Percentiles rank a stretch among this genome's conserved stretches.
Evolutionary conservation across 495 filamentous ascomycete species (phyloP).

Genomic region (Penicillium pancosmium): DNA sequence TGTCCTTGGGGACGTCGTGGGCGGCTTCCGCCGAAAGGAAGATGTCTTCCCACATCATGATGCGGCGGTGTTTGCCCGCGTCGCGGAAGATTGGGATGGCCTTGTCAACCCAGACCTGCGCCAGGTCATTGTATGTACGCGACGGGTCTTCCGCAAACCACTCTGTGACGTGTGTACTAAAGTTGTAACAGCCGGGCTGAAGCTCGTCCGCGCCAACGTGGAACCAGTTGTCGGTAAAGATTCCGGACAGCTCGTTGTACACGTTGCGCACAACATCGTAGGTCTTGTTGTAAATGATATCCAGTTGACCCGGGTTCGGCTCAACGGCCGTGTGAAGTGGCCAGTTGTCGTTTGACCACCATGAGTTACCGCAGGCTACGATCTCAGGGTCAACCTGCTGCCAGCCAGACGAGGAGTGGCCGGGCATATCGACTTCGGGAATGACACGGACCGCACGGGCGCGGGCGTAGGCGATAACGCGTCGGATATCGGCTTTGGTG

Average conservation of each 20-base stretch:
- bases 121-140: slow-evolving; percentile 54
- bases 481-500: slow-evolving; percentile 40
- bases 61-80: slow-evolving; percentile 39
- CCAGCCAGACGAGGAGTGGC: slow-evolving; percentile 55
- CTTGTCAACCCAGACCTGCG: slow-evolving; percentile 58
- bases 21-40: slow-evolving; percentile 44
- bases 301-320: slow-evolving; percentile 59
- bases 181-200: slow-evolving; percentile 57
- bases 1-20: slow-evolving; percentile 50
- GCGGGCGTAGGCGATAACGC: slow-evolving; percentile 49
- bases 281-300: slow-evolving; percentile 57
- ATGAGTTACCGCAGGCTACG: slow-evolving; percentile 53
- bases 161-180: slow-evolving; percentile 45
- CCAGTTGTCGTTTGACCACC: slow-evolving; percentile 61
- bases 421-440: slow-evolving; percentile 57
- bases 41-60: slow-evolving; percentile 63
- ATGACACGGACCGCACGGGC: slow-evolving; percentile 52
- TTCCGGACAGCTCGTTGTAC: slow-evolving; percentile 53
- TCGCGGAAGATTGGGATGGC: slow-evolving; percentile 55
- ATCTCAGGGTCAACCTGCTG: slow-evolving; percentile 55
- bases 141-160: slow-evolving; percentile 54
- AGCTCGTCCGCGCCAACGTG: slow-evolving; percentile 59
- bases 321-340: slow-evolving; percentile 56
- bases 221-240: slow-evolving; percentile 58
- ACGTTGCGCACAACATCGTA: slow-evolving; percentile 56